Conservation (phyloP, 106 monocot species). For the Amphibolis antarctica region DNA sequence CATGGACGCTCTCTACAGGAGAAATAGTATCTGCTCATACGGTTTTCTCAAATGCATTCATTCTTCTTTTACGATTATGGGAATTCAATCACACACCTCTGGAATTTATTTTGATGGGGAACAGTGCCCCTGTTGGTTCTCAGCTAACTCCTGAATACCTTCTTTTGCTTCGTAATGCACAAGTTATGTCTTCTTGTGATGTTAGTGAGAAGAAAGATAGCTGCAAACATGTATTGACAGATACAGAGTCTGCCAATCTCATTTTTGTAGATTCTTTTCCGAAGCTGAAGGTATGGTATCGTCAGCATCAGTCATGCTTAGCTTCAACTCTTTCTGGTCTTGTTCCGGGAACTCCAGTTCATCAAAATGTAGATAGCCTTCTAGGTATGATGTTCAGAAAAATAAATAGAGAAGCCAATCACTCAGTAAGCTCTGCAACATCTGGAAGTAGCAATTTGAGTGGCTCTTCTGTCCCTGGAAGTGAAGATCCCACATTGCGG, state of each 20-base stretch:
- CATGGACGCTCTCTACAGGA: conserved; percentile 45
- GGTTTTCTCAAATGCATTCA: conserved; percentile 94
- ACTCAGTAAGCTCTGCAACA: conserved; percentile 34
- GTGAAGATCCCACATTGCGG: conserved; percentile 43
- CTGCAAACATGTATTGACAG: conserved; percentile 2
- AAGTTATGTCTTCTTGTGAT: conserved; percentile 20
- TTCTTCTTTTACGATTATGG: conserved; percentile 86
- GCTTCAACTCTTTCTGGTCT: conserved; percentile 93
- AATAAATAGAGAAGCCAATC: conserved; percentile 46
- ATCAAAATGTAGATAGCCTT: conserved; percentile 81
- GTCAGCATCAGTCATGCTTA: conserved; percentile 94
- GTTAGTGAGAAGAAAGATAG: conserved; percentile 14
- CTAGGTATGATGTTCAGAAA: conserved; percentile 94
- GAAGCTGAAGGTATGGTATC: conserved; percentile 90
- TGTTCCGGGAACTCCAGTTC: conserved; percentile 75
- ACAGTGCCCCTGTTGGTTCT: conserved; percentile 85
- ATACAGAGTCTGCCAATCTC: conserved; percentile 20
- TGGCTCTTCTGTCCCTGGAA: conserved; percentile 53
- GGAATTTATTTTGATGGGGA: conserved; percentile 87
- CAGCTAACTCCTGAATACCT: conserved; percentile 90
- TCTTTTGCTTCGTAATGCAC: conserved; percentile 59
- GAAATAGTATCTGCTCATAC: conserved; percentile 63
- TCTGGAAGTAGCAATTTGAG: conserved; percentile 75
- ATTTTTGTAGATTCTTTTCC: conserved; percentile 91
- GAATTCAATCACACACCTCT: conserved; percentile 94